phyloP scores from a whole-genome alignment of 768 basidiomycete species.

The Chalciporus piperatus region DNA sequence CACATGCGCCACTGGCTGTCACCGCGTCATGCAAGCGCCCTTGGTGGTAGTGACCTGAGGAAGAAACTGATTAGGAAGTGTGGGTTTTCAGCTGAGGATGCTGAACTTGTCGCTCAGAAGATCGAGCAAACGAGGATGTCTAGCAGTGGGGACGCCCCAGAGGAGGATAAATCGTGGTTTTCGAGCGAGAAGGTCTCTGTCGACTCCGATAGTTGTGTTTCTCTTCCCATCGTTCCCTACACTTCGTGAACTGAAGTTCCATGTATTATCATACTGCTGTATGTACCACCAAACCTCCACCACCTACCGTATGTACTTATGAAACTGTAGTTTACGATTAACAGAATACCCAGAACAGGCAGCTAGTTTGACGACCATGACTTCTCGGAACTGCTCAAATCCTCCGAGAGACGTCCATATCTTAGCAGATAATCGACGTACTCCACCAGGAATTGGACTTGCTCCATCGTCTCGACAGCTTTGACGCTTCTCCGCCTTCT shows the following conservation, averaged over 20 bases:
- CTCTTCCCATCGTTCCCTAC: constrained; percentile 13
- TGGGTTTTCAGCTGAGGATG: constrained; percentile 21
- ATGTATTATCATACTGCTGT: not conserved
- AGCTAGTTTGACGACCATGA: not conserved
- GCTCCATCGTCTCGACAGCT: constrained; percentile 92
- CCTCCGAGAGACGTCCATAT: not conserved
- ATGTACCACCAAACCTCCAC: not conserved
- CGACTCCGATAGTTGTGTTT: constrained; percentile 8
- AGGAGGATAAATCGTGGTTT: constrained; percentile 19
- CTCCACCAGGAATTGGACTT: constrained; percentile 80
- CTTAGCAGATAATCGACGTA: constrained; percentile 62
- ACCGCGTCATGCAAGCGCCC: constrained; percentile 8
- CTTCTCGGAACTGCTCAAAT: not conserved
- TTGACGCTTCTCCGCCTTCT: constrained; percentile 78
- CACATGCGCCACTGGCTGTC: constrained; percentile 27
- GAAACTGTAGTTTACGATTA: constrained; percentile 2
- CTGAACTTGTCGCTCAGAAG: constrained; percentile 14
- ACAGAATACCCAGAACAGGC: not conserved
- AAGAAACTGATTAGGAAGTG: constrained; percentile 23
- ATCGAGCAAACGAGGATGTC: constrained; percentile 14
- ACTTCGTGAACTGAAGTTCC: not conserved
- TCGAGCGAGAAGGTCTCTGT: constrained; percentile 12
- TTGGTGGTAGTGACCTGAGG: constrained; percentile 14
- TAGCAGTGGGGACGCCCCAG: not conserved
- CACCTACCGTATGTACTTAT: not conserved